Percentiles rank a stretch among this genome's conserved stretches.
These are phyloP conservation scores for Pseudocercospora fijiensis DNA, from an alignment of 2,329 filamentous ascomycete genomes.

Conservation along the genomic window DNA sequence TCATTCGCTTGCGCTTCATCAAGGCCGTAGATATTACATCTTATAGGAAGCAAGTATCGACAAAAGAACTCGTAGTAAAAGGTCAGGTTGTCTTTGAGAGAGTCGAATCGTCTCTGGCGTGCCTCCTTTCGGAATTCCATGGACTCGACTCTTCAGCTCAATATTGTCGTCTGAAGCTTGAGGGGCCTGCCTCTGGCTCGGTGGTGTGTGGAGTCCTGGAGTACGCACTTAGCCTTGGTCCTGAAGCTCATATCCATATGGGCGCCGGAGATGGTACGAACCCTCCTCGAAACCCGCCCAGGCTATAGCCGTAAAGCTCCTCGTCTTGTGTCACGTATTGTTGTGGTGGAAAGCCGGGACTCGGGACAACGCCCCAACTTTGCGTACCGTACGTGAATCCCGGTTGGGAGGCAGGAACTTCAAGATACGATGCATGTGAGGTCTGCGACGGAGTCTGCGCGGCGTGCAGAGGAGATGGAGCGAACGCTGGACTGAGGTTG, in stretches of 20 bases:
- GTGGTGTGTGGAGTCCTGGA: constrained; percentile 31
- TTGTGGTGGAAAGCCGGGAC: constrained; percentile 37
- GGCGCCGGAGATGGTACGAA: constrained; percentile 37
- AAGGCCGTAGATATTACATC: constrained; percentile 13
- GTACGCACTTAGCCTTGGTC: constrained; percentile 30
- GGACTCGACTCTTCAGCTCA: constrained; percentile 4
- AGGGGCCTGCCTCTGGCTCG: constrained; percentile 24
- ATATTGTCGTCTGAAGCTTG: constrained; percentile 12
- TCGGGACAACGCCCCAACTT: constrained; percentile 37
- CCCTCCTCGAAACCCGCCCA: constrained; percentile 35
- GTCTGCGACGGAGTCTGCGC: constrained; percentile 33
- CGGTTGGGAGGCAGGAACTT: constrained; percentile 41
- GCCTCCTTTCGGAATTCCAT: neutral
- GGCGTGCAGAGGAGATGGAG: constrained; percentile 47
- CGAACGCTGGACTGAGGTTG: constrained; percentile 53
- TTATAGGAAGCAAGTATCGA: constrained; percentile 10
- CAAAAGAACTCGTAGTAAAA: constrained; percentile 11
- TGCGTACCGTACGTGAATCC: constrained; percentile 36
- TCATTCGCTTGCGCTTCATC: constrained; percentile 16
- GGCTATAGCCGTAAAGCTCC: constrained; percentile 38
- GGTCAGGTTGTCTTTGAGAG: neutral
- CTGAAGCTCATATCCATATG: constrained; percentile 36
- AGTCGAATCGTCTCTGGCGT: neutral
- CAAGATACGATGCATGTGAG: constrained; percentile 43
- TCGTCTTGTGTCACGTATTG: constrained; percentile 43